These are phyloP conservation scores for Cryptococcus sp. DNA, from an alignment of 1,284 basidiomycete species.

Conservation along the genomic window DNA sequence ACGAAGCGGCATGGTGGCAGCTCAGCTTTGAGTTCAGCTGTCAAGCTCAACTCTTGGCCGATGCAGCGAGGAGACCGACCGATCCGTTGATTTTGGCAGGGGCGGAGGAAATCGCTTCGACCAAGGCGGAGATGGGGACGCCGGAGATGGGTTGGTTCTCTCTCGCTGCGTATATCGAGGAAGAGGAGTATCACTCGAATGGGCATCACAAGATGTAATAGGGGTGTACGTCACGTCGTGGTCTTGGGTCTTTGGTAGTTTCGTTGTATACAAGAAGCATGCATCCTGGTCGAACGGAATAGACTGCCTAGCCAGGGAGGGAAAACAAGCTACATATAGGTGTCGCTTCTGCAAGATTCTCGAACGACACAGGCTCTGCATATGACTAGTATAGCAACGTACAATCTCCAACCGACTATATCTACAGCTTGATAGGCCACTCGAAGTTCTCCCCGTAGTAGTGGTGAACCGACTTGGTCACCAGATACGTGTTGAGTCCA, in stretches of 20 bases:
- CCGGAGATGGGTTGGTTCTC: slow-evolving; percentile 42
- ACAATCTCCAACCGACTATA: not conserved
- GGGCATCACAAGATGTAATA: slow-evolving; percentile 33
- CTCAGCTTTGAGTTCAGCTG: slow-evolving; percentile 42
- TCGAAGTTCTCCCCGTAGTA: slow-evolving; percentile 4
- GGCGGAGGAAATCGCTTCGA: slow-evolving; percentile 29
- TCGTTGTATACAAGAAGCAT: too few relatives aligned
- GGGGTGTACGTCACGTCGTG: too few relatives aligned
- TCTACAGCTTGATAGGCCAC: slow-evolving; percentile 4
- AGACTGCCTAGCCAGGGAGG: too few relatives aligned
- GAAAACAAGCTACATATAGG: too few relatives aligned
- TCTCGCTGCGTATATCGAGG: slow-evolving; percentile 35
- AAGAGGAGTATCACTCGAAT: slow-evolving; percentile 30
- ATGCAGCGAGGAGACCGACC: slow-evolving; percentile 26
- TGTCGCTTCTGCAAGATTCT: too few relatives aligned
- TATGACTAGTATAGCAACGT: too few relatives aligned
- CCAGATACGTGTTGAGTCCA: slow-evolving; percentile 34
- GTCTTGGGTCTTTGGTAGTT: too few relatives aligned
- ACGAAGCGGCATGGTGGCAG: slow-evolving; percentile 44
- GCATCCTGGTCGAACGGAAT: too few relatives aligned
- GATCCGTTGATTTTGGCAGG: slow-evolving; percentile 24
- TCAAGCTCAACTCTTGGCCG: slow-evolving; percentile 36
- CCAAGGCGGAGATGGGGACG: slow-evolving; percentile 36
- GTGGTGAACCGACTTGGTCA: slow-evolving; percentile 3
- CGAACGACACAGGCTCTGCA: too few relatives aligned